These are phyloP conservation scores for Jackrogersella multiformis DNA, from an alignment of 495 filamentous ascomycete genomes.

Conservation along the genomic window DNA sequence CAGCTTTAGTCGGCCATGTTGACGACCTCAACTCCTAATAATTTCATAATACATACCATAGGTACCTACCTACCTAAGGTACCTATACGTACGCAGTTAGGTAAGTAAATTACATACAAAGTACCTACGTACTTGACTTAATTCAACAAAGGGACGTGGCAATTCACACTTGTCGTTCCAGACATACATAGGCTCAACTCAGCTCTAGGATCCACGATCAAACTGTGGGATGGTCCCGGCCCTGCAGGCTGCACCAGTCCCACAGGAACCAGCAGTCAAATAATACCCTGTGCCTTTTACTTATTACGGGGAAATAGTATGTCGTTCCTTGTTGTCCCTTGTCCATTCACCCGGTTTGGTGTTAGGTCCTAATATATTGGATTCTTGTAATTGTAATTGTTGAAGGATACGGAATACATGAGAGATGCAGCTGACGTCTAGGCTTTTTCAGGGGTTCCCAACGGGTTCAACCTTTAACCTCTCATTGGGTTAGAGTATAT, in stretches of 20 bases:
- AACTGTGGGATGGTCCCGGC: constrained; percentile 19
- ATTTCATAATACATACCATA: too few species aligned
- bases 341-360: constrained; percentile 10
- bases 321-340: neutral
- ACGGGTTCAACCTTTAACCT: constrained; percentile 14
- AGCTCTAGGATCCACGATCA: constrained; percentile 20
- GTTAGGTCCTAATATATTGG: neutral
- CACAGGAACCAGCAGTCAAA: constrained; percentile 30
- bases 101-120: neutral
- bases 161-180: constrained; percentile 6
- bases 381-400: neutral
- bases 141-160: neutral
- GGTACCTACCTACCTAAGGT: neutral
- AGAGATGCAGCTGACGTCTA: constrained; percentile 11
- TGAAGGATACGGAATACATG: constrained; percentile 7
- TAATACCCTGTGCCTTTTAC: constrained; percentile 11
- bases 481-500: constrained; percentile 2
- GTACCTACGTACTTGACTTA: neutral
- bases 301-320: constrained; percentile 8
- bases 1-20: neutral
- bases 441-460: constrained; percentile 8
- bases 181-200: constrained; percentile 17
- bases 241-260: constrained; percentile 31
- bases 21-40: neutral
- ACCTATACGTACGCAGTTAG: neutral